Evolutionary conservation across 805 yeast genomes (phyloP), one percentile per base, ranked within the genome.

Genomic region (Candida quercuum): DNA sequence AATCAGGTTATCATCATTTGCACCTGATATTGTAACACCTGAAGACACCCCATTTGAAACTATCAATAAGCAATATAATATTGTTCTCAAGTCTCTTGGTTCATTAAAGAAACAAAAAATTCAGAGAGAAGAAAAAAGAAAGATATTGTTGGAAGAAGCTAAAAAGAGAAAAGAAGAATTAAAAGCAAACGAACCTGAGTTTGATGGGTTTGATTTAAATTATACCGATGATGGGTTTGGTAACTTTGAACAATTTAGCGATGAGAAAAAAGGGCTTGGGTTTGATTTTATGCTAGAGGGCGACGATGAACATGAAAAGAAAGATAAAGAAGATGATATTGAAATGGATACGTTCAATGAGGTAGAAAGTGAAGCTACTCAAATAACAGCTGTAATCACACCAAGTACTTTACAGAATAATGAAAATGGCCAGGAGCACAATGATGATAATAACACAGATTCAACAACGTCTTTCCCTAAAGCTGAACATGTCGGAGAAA

Each of bases 61-160:
- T 60, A 61, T 45, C 8, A 68, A 63, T 33, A 46, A 44, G 40
- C 61, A 56, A 35, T 58, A 57, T 42, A 54, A 53, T 24, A 48
- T 41, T 34, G 61, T 67, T 4, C 31, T 59, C 6, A 38, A 38
- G 6, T 54, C 62, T 6, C 40, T 71, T 34, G 50, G 51, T 22
- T 38, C 42, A 1, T 63, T 68, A 25, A 61, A 60, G 37, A 61
- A 55, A 41, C 48, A 54, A 42, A 63, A 50, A 57, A 22, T 52
- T 46, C 26, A 45, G 42, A 35, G 64, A 56, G 47, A 57, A 45
- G 34, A 43, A 39, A 38, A 56, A 49, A 55, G 46, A 11, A 46
- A 26, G 16, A 37, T 17, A 13, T 16, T 47, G 16, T 41, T 41
- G 24, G 36, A 37, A 13, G 46, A 42, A 17, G 49, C 42, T 6